Percentiles rank a stretch among this genome's conserved stretches.
Evolutionary conservation across 1,139 yeast species (phyloP).

Genomic region (Taphrina communis): DNA sequence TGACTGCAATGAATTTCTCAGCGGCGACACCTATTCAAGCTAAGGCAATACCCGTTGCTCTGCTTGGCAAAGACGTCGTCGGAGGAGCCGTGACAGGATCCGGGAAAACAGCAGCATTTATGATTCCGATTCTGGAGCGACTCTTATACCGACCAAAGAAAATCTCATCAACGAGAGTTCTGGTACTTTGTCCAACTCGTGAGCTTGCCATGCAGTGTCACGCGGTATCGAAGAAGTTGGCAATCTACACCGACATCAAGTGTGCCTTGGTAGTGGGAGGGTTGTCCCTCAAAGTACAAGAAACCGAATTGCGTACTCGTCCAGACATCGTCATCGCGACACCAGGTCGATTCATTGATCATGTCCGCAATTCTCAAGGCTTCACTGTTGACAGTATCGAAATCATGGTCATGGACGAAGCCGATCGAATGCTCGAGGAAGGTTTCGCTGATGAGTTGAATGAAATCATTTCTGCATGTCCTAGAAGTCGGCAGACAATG

Average conservation of each 20-base stretch:
- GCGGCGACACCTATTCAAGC: slow-evolving; percentile 93
- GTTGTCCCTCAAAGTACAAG: slow-evolving; percentile 89
- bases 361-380: slow-evolving; percentile 90
- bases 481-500: slow-evolving; percentile 89
- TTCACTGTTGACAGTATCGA: slow-evolving; percentile 90
- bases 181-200: slow-evolving; percentile 93
- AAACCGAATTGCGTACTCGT: slow-evolving; percentile 84
- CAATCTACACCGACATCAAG: slow-evolving; percentile 73
- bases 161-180: slow-evolving; percentile 83
- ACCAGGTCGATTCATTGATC: slow-evolving; percentile 96
- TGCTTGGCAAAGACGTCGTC: slow-evolving; percentile 89
- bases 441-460: slow-evolving; percentile 95
- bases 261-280: slow-evolving; percentile 99
- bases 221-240: slow-evolving; percentile 88
- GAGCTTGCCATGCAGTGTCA: slow-evolving; percentile 95
- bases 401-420: slow-evolving; percentile 92
- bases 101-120: slow-evolving; percentile 98
- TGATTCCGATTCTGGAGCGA: slow-evolving; percentile 94
- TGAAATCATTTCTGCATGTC: slow-evolving; percentile 84
- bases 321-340: slow-evolving; percentile 98
- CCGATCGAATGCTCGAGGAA: slow-evolving; percentile 98
- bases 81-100: slow-evolving; percentile 99
- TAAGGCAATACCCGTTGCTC: slow-evolving; percentile 89
- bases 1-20: slow-evolving; percentile 77
- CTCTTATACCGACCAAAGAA: slow-evolving; percentile 84